Evolutionary conservation across 2,329 filamentous ascomycete genomes (phyloP).

Genomic region (Podosphaera xanthii): DNA sequence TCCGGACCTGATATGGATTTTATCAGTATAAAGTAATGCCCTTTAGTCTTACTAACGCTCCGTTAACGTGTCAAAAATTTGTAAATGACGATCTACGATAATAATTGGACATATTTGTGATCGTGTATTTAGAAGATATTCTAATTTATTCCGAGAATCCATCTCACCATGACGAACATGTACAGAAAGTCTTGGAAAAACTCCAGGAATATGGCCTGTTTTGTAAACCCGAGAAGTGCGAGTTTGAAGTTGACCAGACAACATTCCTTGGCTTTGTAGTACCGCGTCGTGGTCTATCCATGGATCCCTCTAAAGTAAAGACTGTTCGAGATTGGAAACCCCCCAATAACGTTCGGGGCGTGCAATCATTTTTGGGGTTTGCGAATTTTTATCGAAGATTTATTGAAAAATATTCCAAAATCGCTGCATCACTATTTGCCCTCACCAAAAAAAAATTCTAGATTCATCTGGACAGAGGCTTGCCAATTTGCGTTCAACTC

Average conservation of each 20-base stretch:
- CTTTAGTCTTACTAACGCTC: no score
- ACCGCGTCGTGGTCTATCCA: neutral
- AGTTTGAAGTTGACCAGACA: neutral
- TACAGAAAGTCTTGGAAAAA: neutral
- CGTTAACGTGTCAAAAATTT: no score
- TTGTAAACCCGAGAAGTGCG: neutral
- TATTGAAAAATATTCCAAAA: no score
- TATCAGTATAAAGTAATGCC: no score
- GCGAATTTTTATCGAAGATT: neutral
- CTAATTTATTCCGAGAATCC: neutral
- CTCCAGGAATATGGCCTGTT: neutral
- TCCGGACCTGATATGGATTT: no score
- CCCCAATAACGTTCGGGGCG: neutral
- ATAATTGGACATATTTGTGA: no score
- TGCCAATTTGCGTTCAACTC: no score
- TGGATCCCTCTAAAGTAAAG: neutral
- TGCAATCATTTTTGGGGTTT: conserved; percentile 1
- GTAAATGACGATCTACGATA: no score
- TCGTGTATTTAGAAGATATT: neutral
- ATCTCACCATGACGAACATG: neutral
- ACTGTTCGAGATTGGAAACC: neutral
- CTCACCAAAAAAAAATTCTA: no score
- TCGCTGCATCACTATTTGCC: no score
- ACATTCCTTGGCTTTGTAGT: no score
- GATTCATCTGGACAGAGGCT: no score